Conservation (phyloP, 1,284 basidiomycete species). For the Boletellus sp. region DNA sequence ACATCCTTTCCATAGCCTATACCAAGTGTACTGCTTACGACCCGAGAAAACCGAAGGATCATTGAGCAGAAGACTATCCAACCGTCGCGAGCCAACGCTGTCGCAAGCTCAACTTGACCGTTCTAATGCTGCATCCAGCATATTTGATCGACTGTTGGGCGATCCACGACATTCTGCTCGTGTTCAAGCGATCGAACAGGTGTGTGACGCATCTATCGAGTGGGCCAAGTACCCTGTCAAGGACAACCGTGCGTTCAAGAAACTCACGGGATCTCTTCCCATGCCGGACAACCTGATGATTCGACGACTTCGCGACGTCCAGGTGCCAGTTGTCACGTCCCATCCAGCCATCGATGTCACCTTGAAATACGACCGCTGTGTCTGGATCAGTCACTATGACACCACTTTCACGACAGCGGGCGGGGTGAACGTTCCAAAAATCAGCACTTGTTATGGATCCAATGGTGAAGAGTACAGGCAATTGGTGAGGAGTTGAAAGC, state of each 20-base stretch:
- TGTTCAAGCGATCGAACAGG: constrained; percentile 57
- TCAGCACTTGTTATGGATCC: constrained; percentile 67
- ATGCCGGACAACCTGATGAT: constrained; percentile 47
- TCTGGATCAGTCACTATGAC: constrained; percentile 66
- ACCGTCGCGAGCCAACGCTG: constrained; percentile 37
- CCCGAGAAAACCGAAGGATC: constrained; percentile 34
- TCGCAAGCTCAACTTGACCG: constrained; percentile 45
- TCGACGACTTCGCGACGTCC: constrained; percentile 49
- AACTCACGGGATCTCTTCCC: constrained; percentile 19
- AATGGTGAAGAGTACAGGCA: constrained; percentile 75
- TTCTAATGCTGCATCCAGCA: constrained; percentile 60
- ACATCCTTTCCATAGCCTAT: constrained; percentile 93
- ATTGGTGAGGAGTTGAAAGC: constrained; percentile 53
- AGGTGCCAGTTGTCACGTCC: constrained; percentile 79
- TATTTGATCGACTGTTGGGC: constrained; percentile 60
- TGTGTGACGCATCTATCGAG: constrained; percentile 73
- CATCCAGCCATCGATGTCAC: constrained; percentile 71
- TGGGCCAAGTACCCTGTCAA: constrained; percentile 72
- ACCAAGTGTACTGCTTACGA: constrained; percentile 79
- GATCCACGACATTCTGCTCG: constrained; percentile 40
- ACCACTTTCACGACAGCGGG: constrained; percentile 65
- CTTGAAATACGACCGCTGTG: constrained; percentile 61
- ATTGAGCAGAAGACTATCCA: constrained; percentile 39
- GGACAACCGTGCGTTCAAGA: constrained; percentile 26
- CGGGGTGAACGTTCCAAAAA: constrained; percentile 84